Evolutionary conservation across 1,284 basidiomycete genomes (phyloP).

Genomic region (Phylloboletellus chloephorus): DNA sequence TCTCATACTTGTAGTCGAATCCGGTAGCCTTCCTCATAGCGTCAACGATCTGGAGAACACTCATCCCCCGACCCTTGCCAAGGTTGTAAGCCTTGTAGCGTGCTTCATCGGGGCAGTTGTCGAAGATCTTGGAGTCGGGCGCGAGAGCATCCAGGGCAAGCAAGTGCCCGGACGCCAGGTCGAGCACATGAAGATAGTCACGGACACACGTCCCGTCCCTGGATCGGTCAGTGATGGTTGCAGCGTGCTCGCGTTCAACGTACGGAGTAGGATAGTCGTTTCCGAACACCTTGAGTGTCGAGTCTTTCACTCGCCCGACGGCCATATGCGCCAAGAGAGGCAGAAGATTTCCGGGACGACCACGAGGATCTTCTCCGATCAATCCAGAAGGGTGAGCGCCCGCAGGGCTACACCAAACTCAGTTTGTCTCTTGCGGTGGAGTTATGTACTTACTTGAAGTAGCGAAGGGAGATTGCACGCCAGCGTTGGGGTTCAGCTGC

Average conservation of each 20-base stretch:
- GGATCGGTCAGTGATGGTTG: slow-evolving; percentile 11
- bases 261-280: slow-evolving; percentile 96
- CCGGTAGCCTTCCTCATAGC: slow-evolving; percentile 94
- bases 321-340: slow-evolving; percentile 96
- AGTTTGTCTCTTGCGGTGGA: slow-evolving; percentile 1
- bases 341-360: slow-evolving; percentile 92
- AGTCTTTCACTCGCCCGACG: slow-evolving; percentile 79
- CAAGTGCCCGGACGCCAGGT: slow-evolving; percentile 91
- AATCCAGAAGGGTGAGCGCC: slow-evolving; percentile 94
- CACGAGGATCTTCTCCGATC: slow-evolving; percentile 95
- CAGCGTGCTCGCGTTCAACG: slow-evolving; percentile 24
- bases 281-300: slow-evolving; percentile 89
- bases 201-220: slow-evolving; percentile 96
- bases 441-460: slow-evolving; percentile 80
- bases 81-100: slow-evolving; percentile 95
- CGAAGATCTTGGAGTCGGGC: slow-evolving; percentile 54
- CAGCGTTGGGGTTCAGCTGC: slow-evolving; percentile 68
- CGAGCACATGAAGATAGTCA: slow-evolving; percentile 97
- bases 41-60: slow-evolving; percentile 90
- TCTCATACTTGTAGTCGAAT: slow-evolving; percentile 83
- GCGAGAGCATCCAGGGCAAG: slow-evolving; percentile 85
- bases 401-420: slow-evolving; percentile 62
- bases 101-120: slow-evolving; percentile 46
- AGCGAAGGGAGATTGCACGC: slow-evolving; percentile 82
- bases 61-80: slow-evolving; percentile 89